phyloP scores from a whole-genome alignment of 768 basidiomycete genomes.

The Mycena rosella region DNA sequence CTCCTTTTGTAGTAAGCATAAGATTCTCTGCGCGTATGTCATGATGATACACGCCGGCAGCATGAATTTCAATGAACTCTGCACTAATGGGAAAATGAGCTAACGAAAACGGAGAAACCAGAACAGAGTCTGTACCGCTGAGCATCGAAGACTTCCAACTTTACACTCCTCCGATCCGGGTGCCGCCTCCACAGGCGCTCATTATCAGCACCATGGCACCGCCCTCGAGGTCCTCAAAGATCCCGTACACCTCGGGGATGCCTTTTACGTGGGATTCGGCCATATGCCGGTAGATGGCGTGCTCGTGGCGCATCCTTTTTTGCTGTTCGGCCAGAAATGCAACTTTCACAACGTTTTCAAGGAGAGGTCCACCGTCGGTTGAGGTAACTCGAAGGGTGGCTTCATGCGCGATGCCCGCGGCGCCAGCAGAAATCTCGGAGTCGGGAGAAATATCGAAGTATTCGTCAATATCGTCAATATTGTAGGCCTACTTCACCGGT shows the following conservation, averaged over 20 bases:
- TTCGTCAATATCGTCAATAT: no score
- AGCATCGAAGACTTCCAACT: no score
- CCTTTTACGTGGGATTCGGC: not conserved
- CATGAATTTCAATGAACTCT: no score
- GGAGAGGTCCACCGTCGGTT: not conserved
- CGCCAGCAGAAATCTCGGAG: not conserved
- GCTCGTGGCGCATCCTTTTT: not conserved
- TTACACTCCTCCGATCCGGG: no score
- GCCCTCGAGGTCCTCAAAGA: conserved; percentile 1
- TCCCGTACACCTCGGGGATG: not conserved
- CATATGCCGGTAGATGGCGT: not conserved
- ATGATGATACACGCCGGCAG: no score
- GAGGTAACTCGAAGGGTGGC: not conserved
- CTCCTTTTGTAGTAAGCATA: no score
- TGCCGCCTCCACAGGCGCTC: not conserved
- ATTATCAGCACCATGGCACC: not conserved
- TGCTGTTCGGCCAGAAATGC: not conserved
- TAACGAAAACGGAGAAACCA: no score
- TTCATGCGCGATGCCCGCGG: not conserved
- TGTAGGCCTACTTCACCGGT: no score
- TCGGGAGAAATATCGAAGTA: not conserved
- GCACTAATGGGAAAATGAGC: no score
- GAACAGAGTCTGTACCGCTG: no score
- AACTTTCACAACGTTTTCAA: not conserved
- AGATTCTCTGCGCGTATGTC: no score